Evolutionary conservation across 2,329 filamentous ascomycete genomes (phyloP).

Genomic region (Ophiocordyceps australis): DNA sequence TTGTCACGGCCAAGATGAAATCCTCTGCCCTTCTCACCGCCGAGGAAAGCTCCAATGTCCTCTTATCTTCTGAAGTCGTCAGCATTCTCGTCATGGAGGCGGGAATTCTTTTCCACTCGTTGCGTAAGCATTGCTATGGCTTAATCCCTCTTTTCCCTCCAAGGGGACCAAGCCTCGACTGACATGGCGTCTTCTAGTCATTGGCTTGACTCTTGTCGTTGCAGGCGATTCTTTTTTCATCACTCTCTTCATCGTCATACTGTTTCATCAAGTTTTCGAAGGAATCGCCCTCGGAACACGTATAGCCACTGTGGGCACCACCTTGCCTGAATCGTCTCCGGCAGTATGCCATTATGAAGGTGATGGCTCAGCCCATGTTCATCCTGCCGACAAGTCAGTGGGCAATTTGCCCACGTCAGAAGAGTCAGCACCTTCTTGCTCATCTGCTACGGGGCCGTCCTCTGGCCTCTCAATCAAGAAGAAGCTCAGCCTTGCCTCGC

Average conservation of each 20-base stretch:
- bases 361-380: conserved; percentile 1
- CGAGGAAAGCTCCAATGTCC: conserved; percentile 7
- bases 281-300: conserved; percentile 56
- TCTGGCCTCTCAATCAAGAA: conserved; percentile 17
- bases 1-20: conserved; percentile 23
- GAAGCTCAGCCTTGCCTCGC: conserved; percentile 42
- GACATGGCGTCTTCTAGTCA: conserved; percentile 23
- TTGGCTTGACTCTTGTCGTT: conserved; percentile 45
- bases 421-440: conserved; percentile 4
- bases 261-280: conserved; percentile 68
- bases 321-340: conserved; percentile 2
- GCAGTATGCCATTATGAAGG: conserved; percentile 3
- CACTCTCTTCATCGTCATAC: conserved; percentile 46
- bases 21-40: conserved; percentile 8
- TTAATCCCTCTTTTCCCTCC: not conserved
- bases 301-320: conserved; percentile 39
- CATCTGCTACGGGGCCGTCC: conserved; percentile 4
- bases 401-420: conserved; percentile 4
- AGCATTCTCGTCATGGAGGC: conserved; percentile 53
- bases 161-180: not conserved
- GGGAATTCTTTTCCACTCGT: conserved; percentile 59
- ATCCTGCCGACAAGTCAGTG: conserved; percentile 7
- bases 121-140: conserved; percentile 25
- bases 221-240: conserved; percentile 35
- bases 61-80: conserved; percentile 27